These are phyloP conservation scores for Leccinellum rugosiceps DNA, from an alignment of 768 basidiomycete genomes.

Conservation along the genomic window DNA sequence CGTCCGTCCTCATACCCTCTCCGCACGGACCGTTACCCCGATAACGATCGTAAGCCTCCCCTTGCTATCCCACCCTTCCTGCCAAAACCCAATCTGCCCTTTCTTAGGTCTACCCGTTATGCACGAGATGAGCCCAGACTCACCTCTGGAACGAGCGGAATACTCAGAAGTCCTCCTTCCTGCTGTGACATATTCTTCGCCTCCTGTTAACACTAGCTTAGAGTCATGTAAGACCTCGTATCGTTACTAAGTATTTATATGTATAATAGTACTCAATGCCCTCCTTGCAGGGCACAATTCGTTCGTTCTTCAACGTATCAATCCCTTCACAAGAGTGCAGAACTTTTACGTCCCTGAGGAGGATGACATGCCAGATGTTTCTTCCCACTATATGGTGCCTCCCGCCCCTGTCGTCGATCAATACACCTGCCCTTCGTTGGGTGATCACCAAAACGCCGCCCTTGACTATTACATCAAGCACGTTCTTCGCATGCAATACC, in stretches of 20 bases:
- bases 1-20: slow-evolving; percentile 36
- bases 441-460: slow-evolving; percentile 17
- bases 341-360: slow-evolving; percentile 6
- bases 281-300: slow-evolving; percentile 47
- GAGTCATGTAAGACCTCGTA: slow-evolving; percentile 74
- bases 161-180: slow-evolving; percentile 31
- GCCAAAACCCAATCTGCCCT: background rate
- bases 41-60: slow-evolving; percentile 27
- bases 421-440: slow-evolving; percentile 10
- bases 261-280: slow-evolving; percentile 65
- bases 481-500: slow-evolving; percentile 67
- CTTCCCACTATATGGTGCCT: slow-evolving; percentile 19
- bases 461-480: slow-evolving; percentile 52
- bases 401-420: slow-evolving; percentile 6
- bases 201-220: slow-evolving; percentile 51
- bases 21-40: slow-evolving; percentile 26
- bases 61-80: background rate
- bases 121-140: slow-evolving; percentile 33
- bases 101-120: slow-evolving; percentile 28
- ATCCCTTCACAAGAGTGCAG: slow-evolving; percentile 26
- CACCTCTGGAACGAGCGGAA: slow-evolving; percentile 30
- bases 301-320: slow-evolving; percentile 25
- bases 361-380: slow-evolving; percentile 20
- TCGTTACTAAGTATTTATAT: slow-evolving; percentile 65
- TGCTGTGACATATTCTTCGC: slow-evolving; percentile 28